These are phyloP conservation scores for Penicillium brasilianum DNA, from an alignment of 2,329 filamentous ascomycete genomes.

Conservation along the genomic window DNA sequence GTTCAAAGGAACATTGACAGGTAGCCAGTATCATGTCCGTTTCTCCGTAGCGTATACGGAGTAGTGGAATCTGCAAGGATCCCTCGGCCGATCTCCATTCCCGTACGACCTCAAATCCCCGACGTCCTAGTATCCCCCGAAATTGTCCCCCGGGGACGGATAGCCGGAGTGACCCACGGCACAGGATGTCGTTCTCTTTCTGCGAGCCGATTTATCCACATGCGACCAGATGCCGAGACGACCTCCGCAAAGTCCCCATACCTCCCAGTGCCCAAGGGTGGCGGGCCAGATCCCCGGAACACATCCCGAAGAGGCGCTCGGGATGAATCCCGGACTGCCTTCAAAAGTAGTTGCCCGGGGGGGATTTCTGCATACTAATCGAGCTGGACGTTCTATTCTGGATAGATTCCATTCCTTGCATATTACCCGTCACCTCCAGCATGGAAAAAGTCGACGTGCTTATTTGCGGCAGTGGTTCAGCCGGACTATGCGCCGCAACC, in stretches of 20 bases:
- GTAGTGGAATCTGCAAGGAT: neutral
- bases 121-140: neutral
- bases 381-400: neutral
- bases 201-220: neutral
- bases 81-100: neutral
- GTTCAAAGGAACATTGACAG: neutral
- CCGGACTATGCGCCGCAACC: constrained; percentile 64
- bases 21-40: no score
- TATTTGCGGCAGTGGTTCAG: constrained; percentile 66
- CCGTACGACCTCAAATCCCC: neutral
- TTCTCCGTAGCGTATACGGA: neutral
- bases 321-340: constrained; percentile 24
- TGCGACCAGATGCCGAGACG: neutral
- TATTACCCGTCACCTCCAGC: constrained; percentile 1
- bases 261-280: neutral
- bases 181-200: neutral
- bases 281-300: constrained; percentile 12
- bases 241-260: constrained; percentile 1
- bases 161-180: neutral
- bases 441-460: constrained; percentile 57
- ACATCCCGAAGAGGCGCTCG: constrained; percentile 17
- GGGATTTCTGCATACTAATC: neutral
- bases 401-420: neutral
- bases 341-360: constrained; percentile 14
- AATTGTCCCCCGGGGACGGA: no score